phyloP scores from a whole-genome alignment of 257 asterid genomes.

The Thymus mandschuricus region DNA sequence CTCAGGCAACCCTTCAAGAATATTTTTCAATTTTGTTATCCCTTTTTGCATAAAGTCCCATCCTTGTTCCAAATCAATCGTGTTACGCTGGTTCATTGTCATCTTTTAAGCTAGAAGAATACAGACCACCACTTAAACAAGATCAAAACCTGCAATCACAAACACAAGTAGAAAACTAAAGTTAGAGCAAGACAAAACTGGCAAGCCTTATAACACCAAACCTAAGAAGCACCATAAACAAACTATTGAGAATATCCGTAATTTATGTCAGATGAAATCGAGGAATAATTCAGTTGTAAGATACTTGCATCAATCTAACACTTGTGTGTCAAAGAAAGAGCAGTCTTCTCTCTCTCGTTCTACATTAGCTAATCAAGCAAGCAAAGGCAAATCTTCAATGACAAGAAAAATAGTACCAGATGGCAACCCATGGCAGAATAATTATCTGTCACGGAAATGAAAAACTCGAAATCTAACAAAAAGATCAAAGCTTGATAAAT shows the following conservation, averaged over 20 bases:
- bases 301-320: conserved; percentile 9
- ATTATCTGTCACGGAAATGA: not conserved
- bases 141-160: conserved; percentile 34
- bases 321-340: not conserved
- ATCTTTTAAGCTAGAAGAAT: conserved; percentile 39
- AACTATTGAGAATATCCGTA: not conserved
- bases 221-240: not conserved
- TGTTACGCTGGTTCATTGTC: conserved; percentile 73
- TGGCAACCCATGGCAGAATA: not conserved
- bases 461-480: not conserved
- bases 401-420: not conserved
- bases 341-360: not conserved
- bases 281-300: not conserved
- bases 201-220: not conserved
- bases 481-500: not conserved
- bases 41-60: conserved; percentile 95
- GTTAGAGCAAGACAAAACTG: not conserved
- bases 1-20: conserved; percentile 88
- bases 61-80: conserved; percentile 87
- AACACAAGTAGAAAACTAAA: conserved; percentile 16
- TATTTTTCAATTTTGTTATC: conserved; percentile 78
- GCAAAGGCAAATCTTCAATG: not conserved
- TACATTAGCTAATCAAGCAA: not conserved
- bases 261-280: conserved; percentile 11
- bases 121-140: conserved; percentile 24